Percentiles rank a stretch among this genome's conserved stretches.
These are phyloP conservation scores for Vanderwaltozyma tropicalis DNA, from an alignment of 805 yeast species.

Conservation along the genomic window DNA sequence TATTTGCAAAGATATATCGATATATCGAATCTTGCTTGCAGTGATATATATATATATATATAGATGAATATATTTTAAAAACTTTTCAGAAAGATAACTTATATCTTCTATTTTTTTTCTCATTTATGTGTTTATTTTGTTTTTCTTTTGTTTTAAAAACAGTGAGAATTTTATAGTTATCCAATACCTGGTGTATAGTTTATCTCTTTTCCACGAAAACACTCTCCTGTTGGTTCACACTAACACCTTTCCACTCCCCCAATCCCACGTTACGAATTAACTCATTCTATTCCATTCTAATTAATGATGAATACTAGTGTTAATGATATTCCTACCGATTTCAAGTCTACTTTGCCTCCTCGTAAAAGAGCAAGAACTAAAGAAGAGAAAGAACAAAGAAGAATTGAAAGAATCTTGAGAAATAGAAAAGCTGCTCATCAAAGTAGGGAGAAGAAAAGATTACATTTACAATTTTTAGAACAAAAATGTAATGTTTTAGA, in stretches of 20 bases:
- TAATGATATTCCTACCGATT: conserved; percentile 27
- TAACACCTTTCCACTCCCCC: not conserved
- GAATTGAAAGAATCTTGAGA: conserved; percentile 84
- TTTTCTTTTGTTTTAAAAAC: too few species aligned
- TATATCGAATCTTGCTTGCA: too few species aligned
- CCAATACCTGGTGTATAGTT: too few species aligned
- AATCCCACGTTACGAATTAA: not conserved
- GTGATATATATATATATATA: too few species aligned
- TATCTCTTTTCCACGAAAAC: too few species aligned
- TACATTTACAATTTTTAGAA: conserved; percentile 81
- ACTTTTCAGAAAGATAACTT: too few species aligned
- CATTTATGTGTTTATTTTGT: too few species aligned
- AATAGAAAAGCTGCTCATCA: conserved; percentile 97
- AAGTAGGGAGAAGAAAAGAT: conserved; percentile 90
- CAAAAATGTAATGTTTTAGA: conserved; percentile 29
- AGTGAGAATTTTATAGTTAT: too few species aligned
- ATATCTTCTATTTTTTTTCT: too few species aligned
- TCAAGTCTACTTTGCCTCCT: conserved; percentile 64
- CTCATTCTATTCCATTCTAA: not conserved
- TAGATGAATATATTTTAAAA: too few species aligned
- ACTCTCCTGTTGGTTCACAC: not conserved
- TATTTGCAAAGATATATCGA: too few species aligned
- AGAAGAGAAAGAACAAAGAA: conserved; percentile 94
- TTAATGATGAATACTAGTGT: not conserved
- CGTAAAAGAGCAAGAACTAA: conserved; percentile 93